Base-by-base conservation (phyloP, 768 basidiomycete genomes). In the Vararia minispora region DNA sequence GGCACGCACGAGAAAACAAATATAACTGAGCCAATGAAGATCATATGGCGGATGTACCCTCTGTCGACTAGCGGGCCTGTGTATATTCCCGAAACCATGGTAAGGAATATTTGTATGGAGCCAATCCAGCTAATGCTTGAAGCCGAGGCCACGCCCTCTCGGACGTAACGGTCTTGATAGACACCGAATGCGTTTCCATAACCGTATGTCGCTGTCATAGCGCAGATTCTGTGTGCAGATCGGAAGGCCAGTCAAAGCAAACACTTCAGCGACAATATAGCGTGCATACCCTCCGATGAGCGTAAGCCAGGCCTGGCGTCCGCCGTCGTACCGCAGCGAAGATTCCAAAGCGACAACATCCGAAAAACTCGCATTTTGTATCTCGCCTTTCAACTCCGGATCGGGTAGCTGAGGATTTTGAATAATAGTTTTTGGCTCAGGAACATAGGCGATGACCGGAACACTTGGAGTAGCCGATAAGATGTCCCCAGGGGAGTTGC, bases 1-100 rank as follows among this genome's bases (percentile, higher is more conserved):
- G n/a, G n/a, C n/a, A n/a, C n/a, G n/a, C n/a, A n/a, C 39, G 39
- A 32, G 30, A 40, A 40, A 13, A 40, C 21, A 14, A 32, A 40
- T 22, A 40, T 7, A 12, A 40, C 17, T 5, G 35, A 26, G 12
- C 35, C 35, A 8, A 8, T 27, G 12, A 18, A 24, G 16, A 37
- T 20, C 12, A 28, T 8, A 13, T 12, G 16, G 24, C 26, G 35
- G 16, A 37, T 27, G n/a, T 37, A 37, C 25, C 35, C 35, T 28
- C 22, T 27, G 22, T 37, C 35, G 17, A 27, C 26, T 5, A 37
- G 24, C 2, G 17, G 11, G 6, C 35, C 35, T 16, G 22, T 20
- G 2, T 24, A 27, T 11, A 37, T 24, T 2, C 35, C 35, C 13
- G 28, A 18, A 16, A 21, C 24, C 17, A 37, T 27, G 26, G 28